Evolutionary conservation across 2,329 filamentous ascomycete genomes (phyloP).

Genomic region (Cercospora brassicicola): DNA sequence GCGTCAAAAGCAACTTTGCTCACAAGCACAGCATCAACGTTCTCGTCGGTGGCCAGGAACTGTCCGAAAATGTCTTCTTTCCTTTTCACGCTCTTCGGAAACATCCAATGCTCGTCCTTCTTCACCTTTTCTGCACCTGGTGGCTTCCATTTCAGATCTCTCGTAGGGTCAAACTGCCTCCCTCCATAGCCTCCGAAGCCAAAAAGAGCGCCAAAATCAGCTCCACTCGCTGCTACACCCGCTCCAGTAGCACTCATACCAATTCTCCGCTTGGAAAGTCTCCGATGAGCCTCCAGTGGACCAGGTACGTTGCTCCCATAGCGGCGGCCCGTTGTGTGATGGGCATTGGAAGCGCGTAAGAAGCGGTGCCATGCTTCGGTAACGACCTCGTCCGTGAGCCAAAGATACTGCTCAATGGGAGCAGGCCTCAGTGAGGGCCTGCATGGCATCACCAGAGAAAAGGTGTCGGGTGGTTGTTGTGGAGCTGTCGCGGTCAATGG

Average conservation of each 20-base stretch:
- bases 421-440: slow-evolving; percentile 23
- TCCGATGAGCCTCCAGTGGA: slow-evolving; percentile 61
- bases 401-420: slow-evolving; percentile 49
- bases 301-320: slow-evolving; percentile 63
- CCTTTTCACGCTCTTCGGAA: slow-evolving; percentile 14
- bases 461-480: background rate
- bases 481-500: background rate
- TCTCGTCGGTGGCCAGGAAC: slow-evolving; percentile 16
- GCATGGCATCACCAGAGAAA: slow-evolving; percentile 30
- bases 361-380: slow-evolving; percentile 54
- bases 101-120: slow-evolving; percentile 23
- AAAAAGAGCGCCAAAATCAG: slow-evolving; percentile 36
- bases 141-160: slow-evolving; percentile 32
- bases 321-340: slow-evolving; percentile 39
- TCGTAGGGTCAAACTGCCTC: slow-evolving; percentile 22
- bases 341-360: slow-evolving; percentile 41
- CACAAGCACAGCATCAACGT: slow-evolving; percentile 15
- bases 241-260: slow-evolving; percentile 35
- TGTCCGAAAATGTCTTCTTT: slow-evolving; percentile 17
- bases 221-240: slow-evolving; percentile 16
- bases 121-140: slow-evolving; percentile 22
- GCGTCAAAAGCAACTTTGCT: slow-evolving; percentile 29
- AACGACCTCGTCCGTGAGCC: slow-evolving; percentile 61
- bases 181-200: slow-evolving; percentile 27
- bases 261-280: slow-evolving; percentile 58